phyloP scores from a whole-genome alignment of 2,329 filamentous ascomycete genomes.

The Hymenoscyphus salicellus region DNA sequence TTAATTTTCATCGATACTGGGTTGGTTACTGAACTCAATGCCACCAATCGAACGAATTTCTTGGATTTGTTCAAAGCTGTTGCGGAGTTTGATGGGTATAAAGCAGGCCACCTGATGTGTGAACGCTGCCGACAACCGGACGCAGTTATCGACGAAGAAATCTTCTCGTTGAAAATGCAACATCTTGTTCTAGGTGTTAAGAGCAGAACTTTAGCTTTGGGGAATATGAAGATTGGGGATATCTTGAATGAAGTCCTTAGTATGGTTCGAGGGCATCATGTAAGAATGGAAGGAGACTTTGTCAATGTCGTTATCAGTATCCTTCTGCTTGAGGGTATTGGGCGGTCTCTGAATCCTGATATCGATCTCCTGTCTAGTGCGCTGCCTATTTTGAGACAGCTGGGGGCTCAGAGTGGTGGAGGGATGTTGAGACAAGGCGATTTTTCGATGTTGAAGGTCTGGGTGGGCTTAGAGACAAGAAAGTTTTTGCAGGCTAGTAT shows the following conservation, averaged over 20 bases:
- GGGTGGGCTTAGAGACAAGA: conserved; percentile 85
- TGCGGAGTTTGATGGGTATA: conserved; percentile 95
- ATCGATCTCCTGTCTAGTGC: conserved; percentile 83
- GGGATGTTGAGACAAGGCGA: conserved; percentile 69
- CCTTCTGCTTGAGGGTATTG: conserved; percentile 88
- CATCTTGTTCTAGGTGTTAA: conserved; percentile 91
- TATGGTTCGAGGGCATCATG: conserved; percentile 91
- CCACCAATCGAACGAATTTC: conserved; percentile 82
- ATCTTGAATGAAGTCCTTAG: conserved; percentile 84
- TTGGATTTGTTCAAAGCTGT: conserved; percentile 93
- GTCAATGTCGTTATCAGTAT: conserved; percentile 98
- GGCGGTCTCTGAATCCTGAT: conserved; percentile 78
- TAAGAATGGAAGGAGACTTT: conserved; percentile 93
- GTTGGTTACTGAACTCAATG: conserved; percentile 89
- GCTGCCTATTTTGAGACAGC: conserved; percentile 82
- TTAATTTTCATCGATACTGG: conserved; percentile 97
- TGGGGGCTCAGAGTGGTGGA: conserved; percentile 74
- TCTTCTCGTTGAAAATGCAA: conserved; percentile 96
- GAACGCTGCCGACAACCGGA: conserved; percentile 90
- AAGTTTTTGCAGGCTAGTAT: conserved; percentile 87
- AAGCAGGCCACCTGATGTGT: conserved; percentile 92
- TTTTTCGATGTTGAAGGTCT: conserved; percentile 83
- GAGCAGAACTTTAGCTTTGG: conserved; percentile 82
- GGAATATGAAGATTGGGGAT: conserved; percentile 94
- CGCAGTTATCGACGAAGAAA: conserved; percentile 80